These are phyloP conservation scores for Aspergillus olivimuriae DNA, from an alignment of 495 filamentous ascomycete species.

Conservation along the genomic window DNA sequence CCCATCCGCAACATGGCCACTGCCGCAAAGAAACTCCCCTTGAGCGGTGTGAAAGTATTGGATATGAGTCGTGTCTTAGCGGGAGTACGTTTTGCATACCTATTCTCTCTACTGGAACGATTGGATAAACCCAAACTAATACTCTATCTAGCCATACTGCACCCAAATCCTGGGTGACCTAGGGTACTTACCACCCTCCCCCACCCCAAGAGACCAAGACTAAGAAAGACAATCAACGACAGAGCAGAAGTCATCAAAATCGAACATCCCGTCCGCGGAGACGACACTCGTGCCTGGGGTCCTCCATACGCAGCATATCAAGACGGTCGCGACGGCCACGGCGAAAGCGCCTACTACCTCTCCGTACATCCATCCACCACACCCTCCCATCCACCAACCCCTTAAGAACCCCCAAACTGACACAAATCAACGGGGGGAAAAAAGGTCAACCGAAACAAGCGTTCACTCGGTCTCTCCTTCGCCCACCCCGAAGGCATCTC, in stretches of 20 bases:
- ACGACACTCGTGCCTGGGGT: conserved; percentile 95
- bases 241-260: conserved; percentile 97
- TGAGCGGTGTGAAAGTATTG: conserved; percentile 15
- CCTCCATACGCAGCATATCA: conserved; percentile 82
- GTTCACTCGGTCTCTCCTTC: conserved; percentile 86
- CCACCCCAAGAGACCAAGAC: not conserved
- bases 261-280: conserved; percentile 84
- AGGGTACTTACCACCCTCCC: not conserved
- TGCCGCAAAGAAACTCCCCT: conserved; percentile 10
- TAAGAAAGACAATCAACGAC: not conserved
- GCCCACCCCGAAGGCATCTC: conserved; percentile 76
- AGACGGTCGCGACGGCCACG: conserved; percentile 59
- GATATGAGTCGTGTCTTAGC: conserved; percentile 19
- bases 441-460: conserved; percentile 94
- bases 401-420: not conserved
- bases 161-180: conserved; percentile 10
- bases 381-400: not conserved
- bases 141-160: conserved; percentile 8
- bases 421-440: not conserved
- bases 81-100: conserved; percentile 8
- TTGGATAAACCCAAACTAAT: not conserved
- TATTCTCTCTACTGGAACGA: not conserved
- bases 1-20: not conserved
- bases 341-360: conserved; percentile 93
- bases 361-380: conserved; percentile 51